Evolutionary conservation across 164 flowering plant genomes (phyloP), one percentile per base, ranked within the genome.

Genomic region (Houttuynia cordata): DNA sequence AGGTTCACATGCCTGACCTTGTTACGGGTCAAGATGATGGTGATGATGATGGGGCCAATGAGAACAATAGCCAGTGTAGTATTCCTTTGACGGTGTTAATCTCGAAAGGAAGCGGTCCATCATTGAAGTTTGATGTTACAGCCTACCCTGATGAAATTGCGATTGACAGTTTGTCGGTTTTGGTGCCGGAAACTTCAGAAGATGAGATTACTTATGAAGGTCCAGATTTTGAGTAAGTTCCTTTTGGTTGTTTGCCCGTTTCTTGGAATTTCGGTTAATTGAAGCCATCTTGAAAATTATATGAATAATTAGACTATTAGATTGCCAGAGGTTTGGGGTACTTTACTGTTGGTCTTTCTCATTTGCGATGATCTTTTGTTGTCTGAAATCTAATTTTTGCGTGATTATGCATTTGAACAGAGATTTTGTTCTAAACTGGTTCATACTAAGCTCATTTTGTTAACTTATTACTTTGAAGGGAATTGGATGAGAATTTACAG

Each of bases 401-500:
- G 6, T 30, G 37, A 30, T 30, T 6, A 30, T 6, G 37, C 37
- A 2, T 30, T 30, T 30, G 6, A 30, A 30, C 6, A n/a, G n/a
- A n/a, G n/a, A 8, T 45, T 45, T 45, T 45, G 49, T 8, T 12
- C 49, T 45, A 12, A 45, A 17, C 14, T 12, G 49, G 17, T 45
- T 45, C 15, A 45, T 45, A 45, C 49, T 2, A 0, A 12, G 49
- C 49, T 45, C 17, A 45, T 10, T 1, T 45, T 45, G 13, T 30
- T 45, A 45, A 58, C 18, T 50, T 61, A 21, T n/a, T 62, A 52
- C 68, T 65, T 57, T 40, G 10, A 66, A 94, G 97, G 71, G 91
- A 88, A 65, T 84, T 94, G 97, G 97, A 94, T 74, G 99, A 94
- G 76, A 86, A 91, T 57, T 65, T 94, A 76, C 90, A 83, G 77